phyloP scores from a whole-genome alignment of 352 stramenopile genomes.

The Phytopythium boreale region DNA sequence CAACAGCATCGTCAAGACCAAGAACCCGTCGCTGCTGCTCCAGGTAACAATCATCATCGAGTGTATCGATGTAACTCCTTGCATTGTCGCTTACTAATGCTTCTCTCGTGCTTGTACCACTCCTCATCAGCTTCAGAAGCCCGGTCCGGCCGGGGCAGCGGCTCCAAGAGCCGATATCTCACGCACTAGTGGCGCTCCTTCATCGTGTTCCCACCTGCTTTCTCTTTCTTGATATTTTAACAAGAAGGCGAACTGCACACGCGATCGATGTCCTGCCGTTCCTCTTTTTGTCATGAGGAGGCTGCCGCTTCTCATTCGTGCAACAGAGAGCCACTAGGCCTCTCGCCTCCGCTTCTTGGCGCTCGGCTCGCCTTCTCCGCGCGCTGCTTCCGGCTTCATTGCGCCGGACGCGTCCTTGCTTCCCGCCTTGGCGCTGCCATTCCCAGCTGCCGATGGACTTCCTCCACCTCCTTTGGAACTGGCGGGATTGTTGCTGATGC shows the following conservation, averaged over 20 bases:
- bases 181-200: conserved; percentile 36
- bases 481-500: too few relatives aligned
- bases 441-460: conserved; percentile 14
- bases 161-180: conserved; percentile 56
- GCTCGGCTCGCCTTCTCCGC: neutral
- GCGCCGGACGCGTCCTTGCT: neutral
- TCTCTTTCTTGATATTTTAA: conserved; percentile 26
- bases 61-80: too few relatives aligned
- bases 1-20: conserved; percentile 94
- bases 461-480: conserved; percentile 10
- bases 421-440: conserved; percentile 7
- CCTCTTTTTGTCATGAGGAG: neutral
- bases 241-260: neutral
- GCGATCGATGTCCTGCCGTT: neutral
- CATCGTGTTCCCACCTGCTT: conserved; percentile 10
- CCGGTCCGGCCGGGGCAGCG: conserved; percentile 26
- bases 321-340: neutral
- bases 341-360: conserved; percentile 6
- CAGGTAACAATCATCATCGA: conserved; percentile 53
- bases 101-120: conserved; percentile 1
- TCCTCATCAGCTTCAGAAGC: conserved; percentile 55
- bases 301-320: conserved; percentile 13
- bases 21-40: conserved; percentile 92
- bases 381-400: neutral
- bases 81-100: neutral